A percentile compares a stretch with the other conserved stretches of the same genome.
These are phyloP conservation scores for Stachybotrys elegans DNA, from an alignment of 2,329 filamentous ascomycete genomes.

Conservation along the genomic window DNA sequence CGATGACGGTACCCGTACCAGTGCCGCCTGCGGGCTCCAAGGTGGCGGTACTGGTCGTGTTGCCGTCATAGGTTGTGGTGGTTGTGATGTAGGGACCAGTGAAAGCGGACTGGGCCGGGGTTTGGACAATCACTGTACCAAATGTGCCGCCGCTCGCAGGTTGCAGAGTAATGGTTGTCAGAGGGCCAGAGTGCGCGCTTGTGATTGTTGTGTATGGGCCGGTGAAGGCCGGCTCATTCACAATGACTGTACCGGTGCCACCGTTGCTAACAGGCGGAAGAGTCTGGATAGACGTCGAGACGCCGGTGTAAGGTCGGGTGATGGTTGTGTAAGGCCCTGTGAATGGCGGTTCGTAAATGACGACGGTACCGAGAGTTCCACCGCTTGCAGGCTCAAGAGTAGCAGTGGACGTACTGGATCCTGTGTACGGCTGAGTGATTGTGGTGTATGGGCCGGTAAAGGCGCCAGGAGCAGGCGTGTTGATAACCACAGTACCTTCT, in stretches of 20 bases:
- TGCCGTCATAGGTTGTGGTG: not conserved
- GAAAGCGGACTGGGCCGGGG: not conserved
- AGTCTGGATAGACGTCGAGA: not conserved
- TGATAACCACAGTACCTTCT: not conserved
- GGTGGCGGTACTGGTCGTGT: not conserved
- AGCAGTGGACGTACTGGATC: not conserved
- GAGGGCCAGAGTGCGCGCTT: not conserved
- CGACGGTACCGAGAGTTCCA: not conserved
- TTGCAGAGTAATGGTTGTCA: not conserved
- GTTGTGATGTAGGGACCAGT: conserved; percentile 1
- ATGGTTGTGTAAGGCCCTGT: not conserved
- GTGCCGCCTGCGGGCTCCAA: not conserved
- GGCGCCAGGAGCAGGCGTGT: not conserved
- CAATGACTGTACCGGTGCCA: not conserved
- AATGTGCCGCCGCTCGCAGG: not conserved
- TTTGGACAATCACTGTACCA: not conserved
- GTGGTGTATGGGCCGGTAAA: not conserved
- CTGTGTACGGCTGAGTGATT: not conserved
- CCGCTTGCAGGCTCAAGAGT: not conserved
- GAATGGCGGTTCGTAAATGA: not conserved
- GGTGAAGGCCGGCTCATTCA: not conserved
- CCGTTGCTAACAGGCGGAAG: not conserved
- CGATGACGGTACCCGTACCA: not conserved
- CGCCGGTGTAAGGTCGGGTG: not conserved
- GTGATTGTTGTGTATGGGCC: not conserved